A percentile compares a stretch with the other conserved stretches of the same genome.
These are phyloP conservation scores for Phtheirospermum japonicum DNA, from an alignment of 257 asterid species.

Conservation along the genomic window DNA sequence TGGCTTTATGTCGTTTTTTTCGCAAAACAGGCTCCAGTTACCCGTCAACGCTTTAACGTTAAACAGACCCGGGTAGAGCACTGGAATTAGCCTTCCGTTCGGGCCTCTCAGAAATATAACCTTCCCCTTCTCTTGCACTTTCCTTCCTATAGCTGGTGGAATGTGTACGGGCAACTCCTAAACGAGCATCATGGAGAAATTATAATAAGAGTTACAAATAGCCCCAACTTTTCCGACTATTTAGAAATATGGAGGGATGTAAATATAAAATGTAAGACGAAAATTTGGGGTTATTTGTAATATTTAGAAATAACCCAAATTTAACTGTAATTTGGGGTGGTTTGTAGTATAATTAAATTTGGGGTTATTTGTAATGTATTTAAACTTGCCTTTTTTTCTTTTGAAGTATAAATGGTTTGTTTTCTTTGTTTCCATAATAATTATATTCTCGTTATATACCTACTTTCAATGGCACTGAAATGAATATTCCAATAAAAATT, in stretches of 20 bases:
- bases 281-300: no score
- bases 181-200: conserved; percentile 16
- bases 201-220: not conserved
- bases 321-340: no score
- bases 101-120: conserved; percentile 35
- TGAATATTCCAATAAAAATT: not conserved
- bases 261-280: no score
- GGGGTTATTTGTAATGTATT: no score
- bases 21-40: conserved; percentile 33
- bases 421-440: no score
- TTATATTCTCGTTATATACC: not conserved
- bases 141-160: conserved; percentile 11
- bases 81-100: conserved; percentile 30
- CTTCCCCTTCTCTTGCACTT: conserved; percentile 8
- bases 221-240: no score
- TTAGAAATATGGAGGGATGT: no score
- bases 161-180: conserved; percentile 37
- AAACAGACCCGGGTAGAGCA: conserved; percentile 12
- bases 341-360: no score
- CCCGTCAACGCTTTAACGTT: conserved; percentile 23
- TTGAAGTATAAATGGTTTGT: no score
- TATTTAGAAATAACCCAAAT: no score
- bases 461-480: not conserved
- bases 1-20: conserved; percentile 27
- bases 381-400: no score